These are phyloP conservation scores for Umbellularia californica DNA, from an alignment of 164 flowering plant species.

Conservation along the genomic window DNA sequence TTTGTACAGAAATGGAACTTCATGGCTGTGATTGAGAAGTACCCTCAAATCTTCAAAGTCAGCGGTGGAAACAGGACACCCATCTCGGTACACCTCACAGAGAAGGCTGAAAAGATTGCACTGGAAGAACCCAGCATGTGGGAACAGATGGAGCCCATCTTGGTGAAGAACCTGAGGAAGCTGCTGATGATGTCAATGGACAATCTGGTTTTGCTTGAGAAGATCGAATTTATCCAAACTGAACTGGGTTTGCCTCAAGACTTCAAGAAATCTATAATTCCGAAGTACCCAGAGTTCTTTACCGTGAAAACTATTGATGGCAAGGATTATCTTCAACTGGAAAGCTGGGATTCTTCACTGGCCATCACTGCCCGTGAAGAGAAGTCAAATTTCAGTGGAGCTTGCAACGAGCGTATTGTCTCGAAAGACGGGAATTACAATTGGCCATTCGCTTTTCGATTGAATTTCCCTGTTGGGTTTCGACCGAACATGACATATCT, in stretches of 20 bases:
- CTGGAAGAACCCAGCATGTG: constrained; percentile 45
- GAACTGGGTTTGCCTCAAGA: constrained; percentile 75
- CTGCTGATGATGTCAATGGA: constrained; percentile 91
- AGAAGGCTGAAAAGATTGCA: constrained; percentile 52
- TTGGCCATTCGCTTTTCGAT: constrained; percentile 67
- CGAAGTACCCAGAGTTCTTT: constrained; percentile 72
- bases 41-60: constrained; percentile 69
- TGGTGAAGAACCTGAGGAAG: constrained; percentile 79
- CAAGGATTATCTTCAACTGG: constrained; percentile 53
- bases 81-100: constrained; percentile 55
- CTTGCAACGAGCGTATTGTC: constrained; percentile 27
- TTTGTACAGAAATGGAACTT: constrained; percentile 87
- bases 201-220: constrained; percentile 65
- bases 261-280: constrained; percentile 51
- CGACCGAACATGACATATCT: constrained; percentile 75
- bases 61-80: constrained; percentile 56
- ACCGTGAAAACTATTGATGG: constrained; percentile 54
- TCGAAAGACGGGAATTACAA: constrained; percentile 72
- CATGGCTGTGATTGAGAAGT: constrained; percentile 79
- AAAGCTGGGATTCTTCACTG: constrained; percentile 83
- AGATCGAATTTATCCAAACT: constrained; percentile 46
- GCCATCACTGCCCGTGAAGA: constrained; percentile 83
- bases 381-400: constrained; percentile 23
- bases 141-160: constrained; percentile 69
- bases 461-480: constrained; percentile 68